These are phyloP conservation scores for Botryotinia convoluta DNA, from an alignment of 2,329 filamentous ascomycete genomes.

Conservation along the genomic window DNA sequence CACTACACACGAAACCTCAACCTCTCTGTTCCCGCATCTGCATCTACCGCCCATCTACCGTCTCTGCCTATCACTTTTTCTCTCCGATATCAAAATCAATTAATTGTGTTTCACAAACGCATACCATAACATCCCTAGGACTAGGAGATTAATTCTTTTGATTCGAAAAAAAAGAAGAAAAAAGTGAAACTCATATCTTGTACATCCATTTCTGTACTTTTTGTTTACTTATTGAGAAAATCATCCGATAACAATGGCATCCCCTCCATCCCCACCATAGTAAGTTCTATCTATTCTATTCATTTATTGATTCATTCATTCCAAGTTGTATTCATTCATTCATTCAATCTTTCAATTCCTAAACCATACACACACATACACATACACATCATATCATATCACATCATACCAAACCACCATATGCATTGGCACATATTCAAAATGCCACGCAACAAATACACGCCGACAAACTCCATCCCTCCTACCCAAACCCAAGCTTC, in stretches of 20 bases:
- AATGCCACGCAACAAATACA: conserved; percentile 21
- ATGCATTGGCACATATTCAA: conserved; percentile 11
- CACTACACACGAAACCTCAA: not conserved
- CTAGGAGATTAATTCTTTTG: not conserved
- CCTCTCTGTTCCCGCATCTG: not conserved
- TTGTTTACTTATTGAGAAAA: not conserved
- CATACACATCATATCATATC: not conserved
- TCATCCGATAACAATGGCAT: conserved; percentile 15
- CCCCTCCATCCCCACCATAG: conserved; percentile 21
- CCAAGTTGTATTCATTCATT: not conserved
- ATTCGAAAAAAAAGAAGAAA: too few species aligned
- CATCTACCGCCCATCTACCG: not conserved
- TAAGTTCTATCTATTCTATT: not conserved
- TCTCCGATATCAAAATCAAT: not conserved
- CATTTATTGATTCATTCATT: not conserved
- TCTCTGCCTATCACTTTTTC: not conserved
- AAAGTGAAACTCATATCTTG: not conserved
- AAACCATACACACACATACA: not conserved
- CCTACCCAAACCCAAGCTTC: not conserved
- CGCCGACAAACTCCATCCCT: not conserved
- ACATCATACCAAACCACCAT: not conserved
- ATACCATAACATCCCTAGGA: not conserved
- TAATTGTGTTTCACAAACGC: not conserved
- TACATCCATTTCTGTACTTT: not conserved
- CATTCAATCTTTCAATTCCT: not conserved